These are phyloP conservation scores for Pterocarpus macrocarpus DNA, from an alignment of 306 rosid species.

Conservation along the genomic window DNA sequence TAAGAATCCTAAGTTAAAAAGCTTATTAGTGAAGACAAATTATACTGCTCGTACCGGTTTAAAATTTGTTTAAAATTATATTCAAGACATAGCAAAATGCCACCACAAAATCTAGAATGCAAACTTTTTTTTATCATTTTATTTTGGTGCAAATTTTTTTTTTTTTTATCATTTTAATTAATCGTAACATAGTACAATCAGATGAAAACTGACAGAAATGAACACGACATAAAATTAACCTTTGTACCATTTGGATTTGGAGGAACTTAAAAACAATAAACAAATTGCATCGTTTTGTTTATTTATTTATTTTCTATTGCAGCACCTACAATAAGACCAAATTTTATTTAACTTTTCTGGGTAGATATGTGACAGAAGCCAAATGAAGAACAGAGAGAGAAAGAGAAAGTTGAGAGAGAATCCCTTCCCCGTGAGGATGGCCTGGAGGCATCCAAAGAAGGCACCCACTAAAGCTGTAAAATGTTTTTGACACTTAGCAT, in stretches of 20 bases:
- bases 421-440: constrained; percentile 58
- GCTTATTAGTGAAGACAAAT: neutral
- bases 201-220: constrained; percentile 33
- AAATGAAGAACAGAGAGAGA: constrained; percentile 30
- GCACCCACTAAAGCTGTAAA: constrained; percentile 43
- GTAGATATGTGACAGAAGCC: constrained; percentile 9
- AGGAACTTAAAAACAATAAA: constrained; percentile 29
- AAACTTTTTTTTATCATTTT: neutral
- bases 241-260: constrained; percentile 16
- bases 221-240: constrained; percentile 23
- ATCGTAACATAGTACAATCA: neutral
- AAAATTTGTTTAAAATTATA: neutral
- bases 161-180: neutral
- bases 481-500: constrained; percentile 54
- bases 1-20: constrained; percentile 22
- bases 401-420: constrained; percentile 35
- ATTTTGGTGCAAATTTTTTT: neutral
- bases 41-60: neutral
- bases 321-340: constrained; percentile 14
- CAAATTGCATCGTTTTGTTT: constrained; percentile 21
- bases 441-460: constrained; percentile 62
- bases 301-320: neutral
- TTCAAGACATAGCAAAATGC: neutral
- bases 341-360: constrained; percentile 13
- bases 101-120: constrained; percentile 8